Evolutionary conservation across 2,329 filamentous ascomycete genomes (phyloP), one percentile per base, ranked within the genome.

Genomic region (Colletotrichum graminicola): DNA sequence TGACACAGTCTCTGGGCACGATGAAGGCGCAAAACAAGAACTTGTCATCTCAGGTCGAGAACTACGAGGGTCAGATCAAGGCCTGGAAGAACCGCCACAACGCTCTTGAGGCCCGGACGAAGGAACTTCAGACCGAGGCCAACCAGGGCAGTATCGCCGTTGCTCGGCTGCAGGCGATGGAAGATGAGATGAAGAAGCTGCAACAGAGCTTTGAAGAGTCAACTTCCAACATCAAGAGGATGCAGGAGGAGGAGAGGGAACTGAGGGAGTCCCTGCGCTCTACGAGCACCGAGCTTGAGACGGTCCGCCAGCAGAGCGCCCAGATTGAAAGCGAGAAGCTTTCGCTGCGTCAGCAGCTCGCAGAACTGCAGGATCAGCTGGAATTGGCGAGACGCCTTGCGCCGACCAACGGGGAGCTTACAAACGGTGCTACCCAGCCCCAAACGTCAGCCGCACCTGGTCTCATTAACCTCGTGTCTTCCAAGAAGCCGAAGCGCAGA

Each of bases 81-180:
- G 97, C 94, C 36, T 98, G 95, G 94, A 94, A 97, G 85, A 94
- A 90, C 77, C 90, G 95, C 75, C 94, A 97, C 83, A 97, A 95
- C 77, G 92, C 93, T 29, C 87, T 98, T 74, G 96, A 99, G 82
- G 91, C 91, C 66, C 90, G 95, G 67, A 93, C 95, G 57, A 97
- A 97, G 84, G 96, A 99, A 80, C 87, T 99, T 66, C 96, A 99
- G 82, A 92, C 92, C 43, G 96, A 99, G 82, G 96, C 96, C 72
- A 99, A 99, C 82, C 95, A 98, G 84, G 96, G 95, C 66, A 96
- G 96, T 83, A 98, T 98, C 77, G 94, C 93, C 2, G 94, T 95
- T 64, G 96, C 96, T 74, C 93, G 94, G 75, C 87, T 99, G 66
- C 91, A 93, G 76, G 94, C 92, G 60, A 93, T 98, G 91, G 96